Evolutionary conservation across 73 alveolate genomes (phyloP), one percentile per base, ranked within the genome.

Genomic region (Paramecium caudatum): DNA sequence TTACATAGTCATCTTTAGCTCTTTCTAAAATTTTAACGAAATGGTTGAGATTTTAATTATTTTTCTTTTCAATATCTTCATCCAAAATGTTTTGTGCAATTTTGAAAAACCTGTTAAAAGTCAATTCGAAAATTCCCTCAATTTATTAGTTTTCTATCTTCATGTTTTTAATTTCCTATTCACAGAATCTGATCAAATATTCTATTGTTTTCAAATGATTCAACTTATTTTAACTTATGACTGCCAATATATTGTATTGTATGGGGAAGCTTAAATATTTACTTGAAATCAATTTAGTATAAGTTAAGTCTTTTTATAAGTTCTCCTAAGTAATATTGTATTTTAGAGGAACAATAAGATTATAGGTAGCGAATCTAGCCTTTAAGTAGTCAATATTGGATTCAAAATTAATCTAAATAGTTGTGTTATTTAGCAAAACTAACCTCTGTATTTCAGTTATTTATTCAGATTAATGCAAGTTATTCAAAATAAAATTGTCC

Each of bases 371-470:
- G 5, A 65, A 10, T 33, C 17, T 65, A 8, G 27, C 12, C 34
- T 4, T 32, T 3, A 65, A 30, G 8, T 65, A 13, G 0, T 65
- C 49, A 13, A 16, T 12, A 33, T 32, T 65, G 1, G 27, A 65
- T 25, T 65, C 50, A 27, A 36, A 3, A 32, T 65, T 33, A 2
- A 65, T 32, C 10, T 17, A 30, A 13, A 65, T 65, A 0, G 30
- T 65, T n/a, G 47, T 33, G 34, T 65, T 65, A 15, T 65, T 65
- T 3, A 65, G 13, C 5, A 65, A 65, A 2, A 65, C 5, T 0
- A 65, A 65, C 15, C 83, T 65, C 8, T 65, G 34, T 10, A 65
- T 13, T 33, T 65, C 83, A 30, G 47, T 65, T 10, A 65, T 65
- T 21, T 36, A 32, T 33, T 65, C 47, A 0, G 47, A 36, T 33